Evolutionary conservation across 495 filamentous ascomycete genomes (phyloP).

Genomic region (Penicillium daleae): DNA sequence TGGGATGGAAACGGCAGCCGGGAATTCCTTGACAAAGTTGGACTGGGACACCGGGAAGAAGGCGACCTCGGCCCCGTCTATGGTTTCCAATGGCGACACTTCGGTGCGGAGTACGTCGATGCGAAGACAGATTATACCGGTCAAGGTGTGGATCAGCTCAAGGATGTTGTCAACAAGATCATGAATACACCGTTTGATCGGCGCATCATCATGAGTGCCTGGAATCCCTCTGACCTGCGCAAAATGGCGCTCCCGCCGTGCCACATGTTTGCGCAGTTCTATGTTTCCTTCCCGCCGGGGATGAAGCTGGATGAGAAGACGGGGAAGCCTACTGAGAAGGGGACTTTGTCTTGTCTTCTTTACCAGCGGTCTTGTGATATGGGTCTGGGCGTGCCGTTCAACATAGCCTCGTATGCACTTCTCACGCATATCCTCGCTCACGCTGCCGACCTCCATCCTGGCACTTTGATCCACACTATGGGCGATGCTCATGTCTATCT

Average conservation of each 20-base stretch:
- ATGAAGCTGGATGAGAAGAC: constrained; percentile 37
- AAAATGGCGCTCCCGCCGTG: constrained; percentile 96
- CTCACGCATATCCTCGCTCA: constrained; percentile 93
- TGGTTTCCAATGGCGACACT: constrained; percentile 99
- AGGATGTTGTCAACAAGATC: constrained; percentile 82
- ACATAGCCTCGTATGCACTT: constrained; percentile 91
- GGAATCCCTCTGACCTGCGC: constrained; percentile 85
- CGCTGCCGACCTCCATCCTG: constrained; percentile 79
- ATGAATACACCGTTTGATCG: constrained; percentile 83
- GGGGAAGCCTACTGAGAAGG: constrained; percentile 50
- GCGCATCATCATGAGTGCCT: constrained; percentile 85
- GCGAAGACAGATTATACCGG: constrained; percentile 80
- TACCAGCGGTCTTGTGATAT: constrained; percentile 97
- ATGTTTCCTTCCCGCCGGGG: constrained; percentile 75
- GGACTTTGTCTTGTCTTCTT: constrained; percentile 78
- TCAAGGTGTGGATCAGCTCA: constrained; percentile 89
- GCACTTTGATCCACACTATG: constrained; percentile 88
- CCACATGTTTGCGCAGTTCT: constrained; percentile 99
- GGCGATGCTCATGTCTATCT: constrained; percentile 94
- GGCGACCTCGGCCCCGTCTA: constrained; percentile 97
- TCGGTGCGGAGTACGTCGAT: constrained; percentile 86
- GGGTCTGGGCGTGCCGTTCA: constrained; percentile 96
- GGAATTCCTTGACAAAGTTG: constrained; percentile 81
- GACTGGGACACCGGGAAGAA: constrained; percentile 73
- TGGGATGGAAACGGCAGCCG: constrained; percentile 98